phyloP scores from a whole-genome alignment of 768 basidiomycete species.

The Mycena sanguinolenta region DNA sequence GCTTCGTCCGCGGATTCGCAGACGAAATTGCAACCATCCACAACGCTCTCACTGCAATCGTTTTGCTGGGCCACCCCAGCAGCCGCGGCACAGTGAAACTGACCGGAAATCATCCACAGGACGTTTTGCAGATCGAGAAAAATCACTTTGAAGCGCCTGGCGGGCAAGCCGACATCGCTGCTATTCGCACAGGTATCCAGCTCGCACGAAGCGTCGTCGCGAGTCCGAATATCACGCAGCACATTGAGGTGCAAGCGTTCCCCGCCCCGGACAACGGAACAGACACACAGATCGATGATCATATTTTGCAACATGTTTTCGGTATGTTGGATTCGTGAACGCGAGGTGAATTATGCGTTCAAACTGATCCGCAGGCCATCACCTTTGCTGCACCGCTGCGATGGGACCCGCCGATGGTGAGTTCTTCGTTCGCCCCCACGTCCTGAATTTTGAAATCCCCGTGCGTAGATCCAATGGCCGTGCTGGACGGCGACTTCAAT shows the following conservation, averaged over 20 bases:
- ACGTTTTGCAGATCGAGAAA: conserved; percentile 45
- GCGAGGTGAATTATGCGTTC: background rate
- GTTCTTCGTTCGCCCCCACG: conserved; percentile 10
- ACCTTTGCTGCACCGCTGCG: conserved; percentile 45
- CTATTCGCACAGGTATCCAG: conserved; percentile 43
- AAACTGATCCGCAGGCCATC: conserved; percentile 39
- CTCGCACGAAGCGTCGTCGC: conserved; percentile 38
- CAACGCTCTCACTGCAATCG: conserved; percentile 43
- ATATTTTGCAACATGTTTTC: conserved; percentile 42
- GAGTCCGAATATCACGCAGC: conserved; percentile 27
- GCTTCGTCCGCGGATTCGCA: conserved; percentile 45
- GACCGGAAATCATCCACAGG: conserved; percentile 47
- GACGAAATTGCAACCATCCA: conserved; percentile 38
- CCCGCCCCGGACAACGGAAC: conserved; percentile 39
- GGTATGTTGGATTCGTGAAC: conserved; percentile 31
- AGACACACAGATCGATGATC: conserved; percentile 43
- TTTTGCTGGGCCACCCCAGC: conserved; percentile 43
- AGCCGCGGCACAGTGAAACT: conserved; percentile 44
- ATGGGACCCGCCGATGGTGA: conserved; percentile 44
- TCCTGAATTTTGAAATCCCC: background rate
- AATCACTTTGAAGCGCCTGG: conserved; percentile 42
- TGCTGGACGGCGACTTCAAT: conserved; percentile 47
- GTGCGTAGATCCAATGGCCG: conserved; percentile 43
- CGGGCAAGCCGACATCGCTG: conserved; percentile 40
- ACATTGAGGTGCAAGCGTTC: conserved; percentile 39